A percentile compares a stretch with the other conserved stretches of the same genome.
Evolutionary conservation across 2,329 filamentous ascomycete species (phyloP).

Genomic region (Sporothrix curviconia): DNA sequence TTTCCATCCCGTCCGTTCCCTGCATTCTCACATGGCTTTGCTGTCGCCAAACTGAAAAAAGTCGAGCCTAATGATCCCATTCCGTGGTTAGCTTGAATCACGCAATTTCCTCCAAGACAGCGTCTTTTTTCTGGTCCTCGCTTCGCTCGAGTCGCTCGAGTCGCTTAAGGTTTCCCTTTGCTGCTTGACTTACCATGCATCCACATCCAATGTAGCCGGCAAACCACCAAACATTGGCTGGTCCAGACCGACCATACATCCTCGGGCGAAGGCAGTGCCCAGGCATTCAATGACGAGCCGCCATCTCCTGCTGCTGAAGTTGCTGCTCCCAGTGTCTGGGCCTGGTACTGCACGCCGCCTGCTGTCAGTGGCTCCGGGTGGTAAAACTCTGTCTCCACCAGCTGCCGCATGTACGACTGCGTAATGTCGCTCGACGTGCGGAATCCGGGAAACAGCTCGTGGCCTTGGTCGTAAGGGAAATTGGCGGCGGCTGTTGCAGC

Average conservation of each 20-base stretch:
- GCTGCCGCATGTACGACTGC: constrained; percentile 6
- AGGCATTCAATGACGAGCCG: background rate
- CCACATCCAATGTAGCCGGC: constrained; percentile 6
- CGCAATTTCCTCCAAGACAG: background rate
- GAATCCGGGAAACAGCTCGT: constrained; percentile 8
- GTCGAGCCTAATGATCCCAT: constrained; percentile 3
- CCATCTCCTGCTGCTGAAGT: too few relatives aligned
- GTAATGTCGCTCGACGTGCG: constrained; percentile 4
- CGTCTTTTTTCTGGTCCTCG: background rate
- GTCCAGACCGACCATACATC: background rate
- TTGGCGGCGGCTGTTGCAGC: background rate
- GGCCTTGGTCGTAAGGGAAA: background rate
- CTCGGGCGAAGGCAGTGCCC: constrained; percentile 10
- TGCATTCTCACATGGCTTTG: background rate
- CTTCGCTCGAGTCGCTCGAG: background rate
- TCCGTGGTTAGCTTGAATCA: constrained; percentile 6
- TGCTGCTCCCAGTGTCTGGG: too few relatives aligned
- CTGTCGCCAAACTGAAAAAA: constrained; percentile 11
- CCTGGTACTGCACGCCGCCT: too few relatives aligned
- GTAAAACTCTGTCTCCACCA: constrained; percentile 1
- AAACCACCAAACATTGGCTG: constrained; percentile 3
- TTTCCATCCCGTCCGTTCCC: background rate
- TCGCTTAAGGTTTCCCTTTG: too few relatives aligned
- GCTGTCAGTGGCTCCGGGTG: background rate
- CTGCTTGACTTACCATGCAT: constrained; percentile 2